phyloP scores from a whole-genome alignment of 208 protist genomes.

The Herpetomonas samuelpessoai region DNA sequence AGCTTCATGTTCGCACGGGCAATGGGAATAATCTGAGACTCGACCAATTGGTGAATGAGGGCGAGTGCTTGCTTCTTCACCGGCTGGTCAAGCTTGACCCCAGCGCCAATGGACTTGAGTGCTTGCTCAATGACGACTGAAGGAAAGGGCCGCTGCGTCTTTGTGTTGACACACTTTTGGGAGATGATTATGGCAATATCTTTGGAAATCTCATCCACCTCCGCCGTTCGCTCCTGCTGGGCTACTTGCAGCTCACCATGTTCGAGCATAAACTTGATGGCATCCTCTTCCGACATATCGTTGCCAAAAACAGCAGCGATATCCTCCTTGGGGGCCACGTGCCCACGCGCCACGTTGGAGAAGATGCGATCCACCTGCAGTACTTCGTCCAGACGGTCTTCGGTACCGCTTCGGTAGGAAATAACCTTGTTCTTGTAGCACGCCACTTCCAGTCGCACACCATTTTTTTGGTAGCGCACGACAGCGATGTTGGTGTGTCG shows the following conservation, averaged over 20 bases:
- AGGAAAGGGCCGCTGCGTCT: constrained; percentile 90
- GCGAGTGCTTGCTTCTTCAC: constrained; percentile 94
- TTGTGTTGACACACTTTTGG: constrained; percentile 94
- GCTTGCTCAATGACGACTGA: constrained; percentile 93
- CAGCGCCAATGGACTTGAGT: constrained; percentile 93
- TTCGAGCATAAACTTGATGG: constrained; percentile 91
- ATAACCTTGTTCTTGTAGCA: constrained; percentile 94
- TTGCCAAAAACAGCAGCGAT: constrained; percentile 65
- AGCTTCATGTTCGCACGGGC: constrained; percentile 94
- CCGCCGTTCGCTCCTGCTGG: constrained; percentile 93
- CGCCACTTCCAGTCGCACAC: constrained; percentile 83
- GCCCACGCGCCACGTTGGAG: constrained; percentile 79
- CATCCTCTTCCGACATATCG: constrained; percentile 60
- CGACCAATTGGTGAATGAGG: constrained; percentile 90
- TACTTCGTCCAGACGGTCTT: constrained; percentile 87
- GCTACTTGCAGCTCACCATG: constrained; percentile 98
- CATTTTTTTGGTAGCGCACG: constrained; percentile 79
- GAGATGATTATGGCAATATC: constrained; percentile 96
- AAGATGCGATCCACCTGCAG: constrained; percentile 91
- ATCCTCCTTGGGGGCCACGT: constrained; percentile 79
- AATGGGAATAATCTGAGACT: constrained; percentile 89
- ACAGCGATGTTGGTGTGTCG: constrained; percentile 90
- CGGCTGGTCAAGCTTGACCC: constrained; percentile 86
- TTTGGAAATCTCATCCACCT: constrained; percentile 94
- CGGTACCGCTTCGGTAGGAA: constrained; percentile 81